Evolutionary conservation across 2,329 filamentous ascomycete genomes (phyloP).

Genomic region (Emericellopsis atlantica): DNA sequence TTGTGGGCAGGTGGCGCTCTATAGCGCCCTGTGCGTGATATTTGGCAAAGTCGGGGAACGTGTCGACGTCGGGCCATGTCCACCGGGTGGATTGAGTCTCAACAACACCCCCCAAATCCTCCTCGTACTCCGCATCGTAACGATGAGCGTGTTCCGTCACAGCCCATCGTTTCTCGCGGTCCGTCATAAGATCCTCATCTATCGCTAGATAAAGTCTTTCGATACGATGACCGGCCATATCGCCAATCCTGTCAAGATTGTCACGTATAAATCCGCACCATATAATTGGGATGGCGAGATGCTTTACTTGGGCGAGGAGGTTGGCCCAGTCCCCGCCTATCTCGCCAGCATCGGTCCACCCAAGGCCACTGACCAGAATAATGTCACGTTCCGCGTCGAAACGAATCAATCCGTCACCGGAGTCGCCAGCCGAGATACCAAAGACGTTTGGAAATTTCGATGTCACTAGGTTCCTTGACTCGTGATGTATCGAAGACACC

Average conservation of each 20-base stretch:
- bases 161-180: no score
- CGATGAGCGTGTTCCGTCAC: no score
- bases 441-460: slow-evolving; percentile 1
- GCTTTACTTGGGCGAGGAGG: not conserved
- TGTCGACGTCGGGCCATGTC: not conserved
- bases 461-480: slow-evolving; percentile 3
- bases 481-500: slow-evolving; percentile 3
- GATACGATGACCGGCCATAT: no score
- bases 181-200: no score
- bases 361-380: not conserved
- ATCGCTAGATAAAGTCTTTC: no score
- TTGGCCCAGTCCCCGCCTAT: not conserved
- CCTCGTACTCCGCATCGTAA: no score
- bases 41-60: slow-evolving; percentile 1
- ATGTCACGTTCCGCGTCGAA: slow-evolving; percentile 4
- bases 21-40: not conserved
- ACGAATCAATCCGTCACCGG: slow-evolving; percentile 2
- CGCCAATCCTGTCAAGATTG: not conserved
- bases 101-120: no score
- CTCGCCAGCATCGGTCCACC: not conserved
- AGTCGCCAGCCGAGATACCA: not conserved
- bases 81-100: no score
- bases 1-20: no score
- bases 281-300: not conserved
- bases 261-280: not conserved